phyloP scores from a whole-genome alignment of 129 eudicot species.

The Mikania micrantha region DNA sequence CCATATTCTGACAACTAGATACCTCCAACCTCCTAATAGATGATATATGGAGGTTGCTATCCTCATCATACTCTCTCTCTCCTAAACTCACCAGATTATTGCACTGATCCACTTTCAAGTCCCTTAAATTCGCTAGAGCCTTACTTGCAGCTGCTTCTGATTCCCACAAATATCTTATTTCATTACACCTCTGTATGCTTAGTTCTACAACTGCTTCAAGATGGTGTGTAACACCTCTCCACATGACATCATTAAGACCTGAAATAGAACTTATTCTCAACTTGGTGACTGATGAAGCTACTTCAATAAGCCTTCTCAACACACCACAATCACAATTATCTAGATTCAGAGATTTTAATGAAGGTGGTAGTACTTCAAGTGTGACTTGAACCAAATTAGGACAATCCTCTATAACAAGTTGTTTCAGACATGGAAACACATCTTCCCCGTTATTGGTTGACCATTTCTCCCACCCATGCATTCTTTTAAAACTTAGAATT shows the following conservation, averaged over 20 bases:
- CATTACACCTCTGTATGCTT: background rate
- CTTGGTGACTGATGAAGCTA: background rate
- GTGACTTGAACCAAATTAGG: conserved; percentile 7
- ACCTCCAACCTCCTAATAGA: background rate
- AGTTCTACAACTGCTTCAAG: conserved; percentile 8
- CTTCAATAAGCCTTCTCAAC: conserved; percentile 2
- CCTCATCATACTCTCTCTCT: conserved; percentile 8
- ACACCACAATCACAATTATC: background rate
- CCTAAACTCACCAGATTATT: conserved; percentile 13
- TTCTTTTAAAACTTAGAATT: conserved; percentile 21
- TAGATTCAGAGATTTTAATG: background rate
- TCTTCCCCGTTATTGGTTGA: background rate
- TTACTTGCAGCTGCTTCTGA: conserved; percentile 6
- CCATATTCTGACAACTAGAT: background rate
- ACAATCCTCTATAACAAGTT: background rate
- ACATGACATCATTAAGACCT: conserved; percentile 16
- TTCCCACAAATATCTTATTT: conserved; percentile 18
- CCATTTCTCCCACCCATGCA: conserved; percentile 41
- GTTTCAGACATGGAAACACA: conserved; percentile 10
- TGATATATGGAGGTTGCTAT: background rate
- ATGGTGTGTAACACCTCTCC: conserved; percentile 8
- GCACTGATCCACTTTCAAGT: background rate
- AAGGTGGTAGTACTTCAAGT: conserved; percentile 13
- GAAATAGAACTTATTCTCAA: background rate
- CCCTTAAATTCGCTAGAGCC: conserved; percentile 11